Conservation (phyloP, 2,329 filamentous ascomycete species). For the Monilinia fructigena region DNA sequence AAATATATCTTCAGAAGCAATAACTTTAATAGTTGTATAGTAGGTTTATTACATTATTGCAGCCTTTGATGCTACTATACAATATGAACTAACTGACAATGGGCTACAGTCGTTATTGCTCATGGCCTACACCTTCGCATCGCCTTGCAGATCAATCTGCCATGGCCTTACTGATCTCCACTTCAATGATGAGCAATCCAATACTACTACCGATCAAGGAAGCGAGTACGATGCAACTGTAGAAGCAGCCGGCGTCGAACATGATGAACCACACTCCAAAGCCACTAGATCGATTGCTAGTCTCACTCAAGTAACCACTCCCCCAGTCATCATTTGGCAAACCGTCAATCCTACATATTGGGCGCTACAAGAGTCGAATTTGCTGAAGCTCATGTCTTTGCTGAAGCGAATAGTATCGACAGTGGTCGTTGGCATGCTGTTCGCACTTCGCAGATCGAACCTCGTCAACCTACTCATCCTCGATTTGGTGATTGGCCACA, state of each 20-base stretch:
- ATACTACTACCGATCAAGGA: neutral
- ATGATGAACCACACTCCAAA: neutral
- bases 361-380: neutral
- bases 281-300: neutral
- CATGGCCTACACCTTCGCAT: conserved; percentile 6
- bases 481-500: neutral
- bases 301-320: neutral
- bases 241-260: neutral
- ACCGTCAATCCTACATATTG: neutral
- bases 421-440: neutral
- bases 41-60: neutral
- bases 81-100: neutral
- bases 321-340: neutral
- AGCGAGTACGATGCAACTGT: conserved; percentile 7
- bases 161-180: neutral
- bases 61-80: neutral
- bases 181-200: neutral
- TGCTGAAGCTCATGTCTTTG: neutral
- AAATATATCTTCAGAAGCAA: neutral
- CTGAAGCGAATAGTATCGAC: neutral
- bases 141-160: neutral
- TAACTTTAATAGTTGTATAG: neutral
- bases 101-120: conserved; percentile 4
- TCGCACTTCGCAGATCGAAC: conserved; percentile 1
- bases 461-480: neutral